Evolutionary conservation across 352 stramenopile species (phyloP), one percentile per base, ranked within the genome.

Genomic region (Phytophthora sojae): DNA sequence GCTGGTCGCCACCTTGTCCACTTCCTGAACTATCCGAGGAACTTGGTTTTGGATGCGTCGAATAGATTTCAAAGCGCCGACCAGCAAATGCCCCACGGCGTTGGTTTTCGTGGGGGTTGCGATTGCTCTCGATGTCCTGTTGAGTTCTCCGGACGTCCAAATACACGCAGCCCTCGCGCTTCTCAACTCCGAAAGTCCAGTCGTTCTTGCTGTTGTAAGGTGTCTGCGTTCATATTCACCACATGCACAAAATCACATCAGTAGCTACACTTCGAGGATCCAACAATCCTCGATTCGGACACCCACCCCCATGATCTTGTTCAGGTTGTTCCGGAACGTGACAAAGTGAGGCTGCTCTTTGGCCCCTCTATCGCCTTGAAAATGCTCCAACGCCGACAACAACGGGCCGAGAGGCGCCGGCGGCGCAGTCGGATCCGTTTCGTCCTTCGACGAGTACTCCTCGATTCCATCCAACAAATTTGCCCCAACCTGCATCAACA

Each of bases 291-390:
- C n/a, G 29, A 4, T 21, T 61, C 21, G 35, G 19, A 47, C 26
- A 80, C 70, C 37, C 61, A 95, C 88, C 4, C 82, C 83, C 57
- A 95, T 83, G 61, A 95, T 92, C 52, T 93, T 95, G 81, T 95
- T 95, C 45, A 95, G 61, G 60, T 95, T 93, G 75, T 95, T 95
- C 37, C 88, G 74, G 53, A 76, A 95, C 35, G 82, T 95, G 57
- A 93, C 72, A 53, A 95, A 84, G 39, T 92, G 79, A 19, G 77
- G 78, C 3, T 57, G 39, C 30, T 74, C 55, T 50, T 35, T 42
- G 0, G 37, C 26, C n/a, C 19, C 15, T n/a, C 39, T n/a, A 0
- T 51, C 49, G 29, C 63, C 44, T 44, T 92, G 74, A 26, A 84
- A 86, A 47, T 89, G 76, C 6, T 79, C 47, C 35, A 93, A 49